These are phyloP conservation scores for Gynandropsis gynandra DNA, from an alignment of 345 rosid species.

Conservation along the genomic window DNA sequence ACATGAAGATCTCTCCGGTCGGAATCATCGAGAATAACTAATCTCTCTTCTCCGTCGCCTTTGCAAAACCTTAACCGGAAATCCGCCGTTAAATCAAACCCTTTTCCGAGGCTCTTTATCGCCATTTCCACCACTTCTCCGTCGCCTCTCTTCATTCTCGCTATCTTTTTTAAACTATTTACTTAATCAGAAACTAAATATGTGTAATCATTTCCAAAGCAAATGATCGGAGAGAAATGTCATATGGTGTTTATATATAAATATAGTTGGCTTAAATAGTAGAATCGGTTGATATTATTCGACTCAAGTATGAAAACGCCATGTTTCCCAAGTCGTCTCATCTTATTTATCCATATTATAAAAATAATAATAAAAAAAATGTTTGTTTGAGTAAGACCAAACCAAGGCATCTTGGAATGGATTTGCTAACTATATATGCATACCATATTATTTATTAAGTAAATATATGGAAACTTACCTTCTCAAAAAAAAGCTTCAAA, in stretches of 20 bases:
- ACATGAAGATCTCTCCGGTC: constrained; percentile 40
- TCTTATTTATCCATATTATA: too few species aligned
- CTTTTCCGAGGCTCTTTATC: constrained; percentile 67
- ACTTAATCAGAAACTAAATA: constrained; percentile 1
- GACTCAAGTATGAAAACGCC: constrained; percentile 23
- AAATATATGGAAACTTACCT: too few species aligned
- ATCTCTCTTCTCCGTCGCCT: constrained; percentile 43
- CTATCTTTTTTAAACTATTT: neutral
- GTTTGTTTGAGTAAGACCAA: too few species aligned
- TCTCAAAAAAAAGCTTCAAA: too few species aligned
- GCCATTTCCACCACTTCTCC: constrained; percentile 47
- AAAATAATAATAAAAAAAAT: too few species aligned
- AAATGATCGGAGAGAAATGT: too few species aligned
- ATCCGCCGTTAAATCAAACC: constrained; percentile 79
- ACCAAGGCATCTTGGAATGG: too few species aligned
- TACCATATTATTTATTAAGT: too few species aligned
- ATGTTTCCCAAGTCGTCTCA: constrained; percentile 23
- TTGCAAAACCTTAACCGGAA: constrained; percentile 74
- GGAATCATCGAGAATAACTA: constrained; percentile 50
- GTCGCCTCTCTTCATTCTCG: constrained; percentile 19
- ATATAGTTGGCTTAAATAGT: too few species aligned
- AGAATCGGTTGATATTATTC: constrained; percentile 1
- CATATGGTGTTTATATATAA: too few species aligned
- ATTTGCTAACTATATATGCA: too few species aligned
- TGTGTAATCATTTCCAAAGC: neutral